Conservation (phyloP, 352 stramenopile genomes). For the Pythium oligandrum region DNA sequence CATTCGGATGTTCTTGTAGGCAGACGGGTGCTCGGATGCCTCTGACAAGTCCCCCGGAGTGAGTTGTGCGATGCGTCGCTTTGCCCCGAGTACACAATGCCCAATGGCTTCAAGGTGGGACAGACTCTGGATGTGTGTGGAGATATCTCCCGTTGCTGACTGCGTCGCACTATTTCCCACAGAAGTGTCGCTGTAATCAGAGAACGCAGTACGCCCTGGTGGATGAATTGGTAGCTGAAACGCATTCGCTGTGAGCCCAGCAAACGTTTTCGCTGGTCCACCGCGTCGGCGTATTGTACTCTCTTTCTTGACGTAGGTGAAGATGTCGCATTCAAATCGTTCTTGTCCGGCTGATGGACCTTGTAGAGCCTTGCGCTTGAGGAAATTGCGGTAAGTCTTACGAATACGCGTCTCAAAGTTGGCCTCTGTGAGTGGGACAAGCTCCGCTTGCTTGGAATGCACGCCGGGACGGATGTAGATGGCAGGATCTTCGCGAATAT, state of each 20-base stretch:
- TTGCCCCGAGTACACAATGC: too few relatives aligned
- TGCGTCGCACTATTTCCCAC: not conserved
- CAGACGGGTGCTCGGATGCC: not conserved
- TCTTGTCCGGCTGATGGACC: conserved; percentile 10
- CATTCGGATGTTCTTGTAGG: conserved; percentile 71
- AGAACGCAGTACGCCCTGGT: too few relatives aligned
- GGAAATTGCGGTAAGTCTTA: conserved; percentile 72
- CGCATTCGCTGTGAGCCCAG: too few relatives aligned
- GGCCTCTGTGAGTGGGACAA: conserved; percentile 51
- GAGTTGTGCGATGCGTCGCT: too few relatives aligned
- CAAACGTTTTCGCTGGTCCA: not conserved
- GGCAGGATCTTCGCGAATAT: conserved; percentile 53
- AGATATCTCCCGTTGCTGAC: not conserved
- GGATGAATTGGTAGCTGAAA: too few relatives aligned
- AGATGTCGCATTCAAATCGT: conserved; percentile 63
- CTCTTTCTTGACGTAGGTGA: conserved; percentile 72
- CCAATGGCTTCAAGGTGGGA: too few relatives aligned
- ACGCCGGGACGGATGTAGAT: conserved; percentile 76
- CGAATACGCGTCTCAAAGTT: conserved; percentile 73
- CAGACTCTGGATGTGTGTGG: too few relatives aligned
- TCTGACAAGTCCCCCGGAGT: too few relatives aligned
- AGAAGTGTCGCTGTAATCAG: too few relatives aligned
- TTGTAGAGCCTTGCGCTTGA: conserved; percentile 57
- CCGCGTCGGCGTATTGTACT: conserved; percentile 8
- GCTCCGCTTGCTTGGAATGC: conserved; percentile 78